A percentile compares a stretch with the other conserved stretches of the same genome.
Evolutionary conservation across 2,329 filamentous ascomycete genomes (phyloP).

Genomic region (Arthrobotrys iridis): DNA sequence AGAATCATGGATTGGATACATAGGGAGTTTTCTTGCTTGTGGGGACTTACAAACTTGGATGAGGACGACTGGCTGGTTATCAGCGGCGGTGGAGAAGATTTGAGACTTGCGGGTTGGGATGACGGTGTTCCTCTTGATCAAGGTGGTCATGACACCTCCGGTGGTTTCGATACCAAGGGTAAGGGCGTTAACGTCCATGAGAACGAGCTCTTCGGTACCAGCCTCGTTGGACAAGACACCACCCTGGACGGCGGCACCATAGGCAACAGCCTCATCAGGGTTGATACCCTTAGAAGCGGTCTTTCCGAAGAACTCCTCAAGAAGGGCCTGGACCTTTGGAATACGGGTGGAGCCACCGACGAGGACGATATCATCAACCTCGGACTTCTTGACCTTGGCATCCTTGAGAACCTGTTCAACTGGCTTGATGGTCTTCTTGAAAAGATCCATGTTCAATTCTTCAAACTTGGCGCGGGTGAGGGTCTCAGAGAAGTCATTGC

Average conservation of each 20-base stretch:
- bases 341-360: conserved; percentile 99
- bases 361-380: conserved; percentile 95
- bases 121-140: conserved; percentile 92
- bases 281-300: conserved; percentile 99
- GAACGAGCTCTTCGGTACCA: conserved; percentile 80
- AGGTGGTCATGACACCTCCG: conserved; percentile 96
- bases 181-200: conserved; percentile 97
- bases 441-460: conserved; percentile 97
- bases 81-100: conserved; percentile 95
- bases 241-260: conserved; percentile 95
- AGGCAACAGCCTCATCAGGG: conserved; percentile 98
- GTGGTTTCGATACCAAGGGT: conserved; percentile 98
- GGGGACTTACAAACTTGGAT: conserved; percentile 79
- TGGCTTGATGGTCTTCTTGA: conserved; percentile 99
- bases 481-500: conserved; percentile 98
- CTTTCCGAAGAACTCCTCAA: conserved; percentile 99
- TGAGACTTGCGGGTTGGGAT: conserved; percentile 97
- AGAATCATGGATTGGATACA: conserved; percentile 1
- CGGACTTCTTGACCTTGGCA: conserved; percentile 93
- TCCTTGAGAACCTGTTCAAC: conserved; percentile 99
- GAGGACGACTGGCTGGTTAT: conserved; percentile 94
- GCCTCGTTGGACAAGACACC: conserved; percentile 92
- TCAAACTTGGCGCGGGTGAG: conserved; percentile 99
- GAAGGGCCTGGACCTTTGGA: conserved; percentile 92
- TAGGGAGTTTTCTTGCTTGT: not conserved